Base-by-base conservation (phyloP, 2,329 filamentous ascomycete species). In the Aspergillus pseudotamarii region DNA sequence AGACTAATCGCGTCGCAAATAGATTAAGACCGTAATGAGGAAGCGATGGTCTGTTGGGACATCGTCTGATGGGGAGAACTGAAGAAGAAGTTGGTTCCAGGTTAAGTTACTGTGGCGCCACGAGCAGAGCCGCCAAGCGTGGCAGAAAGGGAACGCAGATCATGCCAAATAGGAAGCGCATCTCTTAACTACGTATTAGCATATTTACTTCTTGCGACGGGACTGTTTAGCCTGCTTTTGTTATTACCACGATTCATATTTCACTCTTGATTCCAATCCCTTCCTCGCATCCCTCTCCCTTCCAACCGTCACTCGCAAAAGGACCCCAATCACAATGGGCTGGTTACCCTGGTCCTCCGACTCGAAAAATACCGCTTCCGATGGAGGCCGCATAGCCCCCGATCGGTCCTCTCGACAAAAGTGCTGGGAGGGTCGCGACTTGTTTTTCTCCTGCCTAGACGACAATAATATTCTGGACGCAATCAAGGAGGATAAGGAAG, bases 361-460 rank as follows among this genome's bases (percentile, higher is more conserved):
- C 66, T 74, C 84, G 51, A 55, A 55, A 34, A 55, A 71, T 64
- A 73, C 71, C 66, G 68, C 83, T 64, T 75, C 82, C 62, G 86
- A 88, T 71, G 86, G 86, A 69, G 87, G 87, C 66, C 88, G 85
- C 71, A 86, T 94, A 72, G 93, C 94, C 6, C 95, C 95, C n/a
- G 91, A 92, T 75, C 90, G 94, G 68, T 87, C 85, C 67, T 91
- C 94, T 78, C 90, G 95, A 73, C 84, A 88, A 72, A 84, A 86
- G 74, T 99, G 95, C 87, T 99, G 94, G 91, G 91, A 93, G 72
- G 89, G 91, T 54, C 89, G 95, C 69, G 95, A 99, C 81, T 80
- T 81, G 66, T 98, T 95, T 85, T 98, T 96, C 79, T 81, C 83
- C 68, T 99, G 95, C 75, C 86, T 99, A 53, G 93, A 98, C 80